Percentiles rank a stretch among this genome's conserved stretches.
Evolutionary conservation across 129 eudicot species (phyloP).

Genomic region (Flaveria sonorensis): DNA sequence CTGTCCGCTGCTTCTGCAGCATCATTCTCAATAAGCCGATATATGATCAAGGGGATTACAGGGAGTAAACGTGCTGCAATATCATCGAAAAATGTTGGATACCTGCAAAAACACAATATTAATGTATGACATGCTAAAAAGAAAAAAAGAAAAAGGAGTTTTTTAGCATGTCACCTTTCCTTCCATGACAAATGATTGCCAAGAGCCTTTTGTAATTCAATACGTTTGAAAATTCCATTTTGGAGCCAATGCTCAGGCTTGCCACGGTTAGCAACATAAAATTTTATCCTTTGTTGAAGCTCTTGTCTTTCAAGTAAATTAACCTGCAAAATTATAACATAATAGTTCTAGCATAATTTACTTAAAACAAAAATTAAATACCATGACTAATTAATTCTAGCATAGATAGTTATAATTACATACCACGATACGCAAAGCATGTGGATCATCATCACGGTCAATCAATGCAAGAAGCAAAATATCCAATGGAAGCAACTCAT

Average conservation of each 20-base stretch:
- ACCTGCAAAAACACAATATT: constrained; percentile 47
- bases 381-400: not conserved
- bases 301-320: constrained; percentile 90
- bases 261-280: constrained; percentile 69
- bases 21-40: constrained; percentile 89
- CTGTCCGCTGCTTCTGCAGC: constrained; percentile 89
- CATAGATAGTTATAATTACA: constrained; percentile 12
- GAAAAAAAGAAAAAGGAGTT: not conserved
- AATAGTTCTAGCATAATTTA: not conserved
- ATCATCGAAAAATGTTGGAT: constrained; percentile 89
- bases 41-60: constrained; percentile 81
- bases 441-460: constrained; percentile 98
- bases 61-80: constrained; percentile 94
- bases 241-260: constrained; percentile 94
- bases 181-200: constrained; percentile 97
- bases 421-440: constrained; percentile 93
- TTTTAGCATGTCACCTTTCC: constrained; percentile 61
- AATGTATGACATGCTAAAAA: constrained; percentile 2
- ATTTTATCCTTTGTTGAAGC: constrained; percentile 84
- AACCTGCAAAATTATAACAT: constrained; percentile 47
- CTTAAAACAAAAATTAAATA: constrained; percentile 12
- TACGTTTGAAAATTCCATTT: constrained; percentile 74
- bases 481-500: constrained; percentile 94
- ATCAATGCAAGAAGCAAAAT: constrained; percentile 81
- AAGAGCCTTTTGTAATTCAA: constrained; percentile 83